Conservation (phyloP, 2,329 filamentous ascomycete genomes). For the Penicillium italicum region DNA sequence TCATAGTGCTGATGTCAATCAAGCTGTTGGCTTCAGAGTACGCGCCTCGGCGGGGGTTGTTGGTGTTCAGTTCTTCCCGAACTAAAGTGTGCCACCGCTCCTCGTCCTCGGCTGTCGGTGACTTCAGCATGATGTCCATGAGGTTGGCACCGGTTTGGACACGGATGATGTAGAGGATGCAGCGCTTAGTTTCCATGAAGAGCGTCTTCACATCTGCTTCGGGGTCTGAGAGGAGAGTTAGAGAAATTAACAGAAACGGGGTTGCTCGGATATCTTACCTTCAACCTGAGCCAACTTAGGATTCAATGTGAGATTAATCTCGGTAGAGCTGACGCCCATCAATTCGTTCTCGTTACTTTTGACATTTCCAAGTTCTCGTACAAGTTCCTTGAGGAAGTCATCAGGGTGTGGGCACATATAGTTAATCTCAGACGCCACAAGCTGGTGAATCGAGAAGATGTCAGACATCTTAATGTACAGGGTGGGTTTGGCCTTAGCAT, state of each 20-base stretch:
- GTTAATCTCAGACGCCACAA: slow-evolving; percentile 75
- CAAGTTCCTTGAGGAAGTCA: slow-evolving; percentile 83
- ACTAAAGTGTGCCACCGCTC: slow-evolving; percentile 80
- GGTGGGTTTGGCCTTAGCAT: slow-evolving; percentile 92
- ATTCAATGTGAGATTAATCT: slow-evolving; percentile 86
- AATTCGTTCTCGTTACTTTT: slow-evolving; percentile 96
- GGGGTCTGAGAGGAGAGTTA: slow-evolving; percentile 58
- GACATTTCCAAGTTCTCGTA: slow-evolving; percentile 90
- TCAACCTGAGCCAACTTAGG: slow-evolving; percentile 86
- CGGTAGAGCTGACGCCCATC: slow-evolving; percentile 76
- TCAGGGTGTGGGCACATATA: slow-evolving; percentile 75
- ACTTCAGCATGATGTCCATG: slow-evolving; percentile 92
- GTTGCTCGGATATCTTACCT: slow-evolving; percentile 40
- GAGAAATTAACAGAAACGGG: neutral
- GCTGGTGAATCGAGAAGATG: slow-evolving; percentile 91
- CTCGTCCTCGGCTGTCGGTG: slow-evolving; percentile 81
- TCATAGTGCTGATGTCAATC: slow-evolving; percentile 83
- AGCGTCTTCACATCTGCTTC: slow-evolving; percentile 87
- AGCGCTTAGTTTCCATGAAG: slow-evolving; percentile 98
- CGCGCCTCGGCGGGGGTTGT: slow-evolving; percentile 69
- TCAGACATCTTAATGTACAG: slow-evolving; percentile 99
- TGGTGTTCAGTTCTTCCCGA: slow-evolving; percentile 72
- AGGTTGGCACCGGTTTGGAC: slow-evolving; percentile 88
- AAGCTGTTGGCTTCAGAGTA: slow-evolving; percentile 82
- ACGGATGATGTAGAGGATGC: slow-evolving; percentile 94